phyloP scores from a whole-genome alignment of 1,284 basidiomycete species.

The Pisolithus thermaeus region DNA sequence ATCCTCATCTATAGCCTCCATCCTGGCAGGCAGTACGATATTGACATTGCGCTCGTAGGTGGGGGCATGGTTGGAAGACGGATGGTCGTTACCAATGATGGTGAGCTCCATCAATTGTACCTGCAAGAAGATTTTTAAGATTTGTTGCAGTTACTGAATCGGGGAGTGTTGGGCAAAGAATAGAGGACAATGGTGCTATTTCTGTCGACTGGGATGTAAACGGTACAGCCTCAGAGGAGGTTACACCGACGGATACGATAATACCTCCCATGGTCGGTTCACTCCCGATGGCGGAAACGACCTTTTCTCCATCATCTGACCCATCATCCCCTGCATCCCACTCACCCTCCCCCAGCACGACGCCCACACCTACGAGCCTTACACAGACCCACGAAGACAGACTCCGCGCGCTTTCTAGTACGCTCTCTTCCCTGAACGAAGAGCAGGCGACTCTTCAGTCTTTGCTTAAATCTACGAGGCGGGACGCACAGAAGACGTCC shows the following conservation, averaged over 20 bases:
- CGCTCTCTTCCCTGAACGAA: conserved; percentile 46
- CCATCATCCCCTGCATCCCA: conserved; percentile 13
- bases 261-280: conserved; percentile 3
- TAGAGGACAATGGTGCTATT: background rate
- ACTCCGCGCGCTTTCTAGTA: conserved; percentile 52
- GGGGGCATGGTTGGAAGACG: conserved; percentile 52
- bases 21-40: conserved; percentile 75
- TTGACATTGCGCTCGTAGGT: conserved; percentile 68
- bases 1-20: conserved; percentile 77
- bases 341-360: conserved; percentile 12
- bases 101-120: conserved; percentile 27
- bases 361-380: conserved; percentile 22
- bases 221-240: background rate
- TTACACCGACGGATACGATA: background rate
- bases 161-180: conserved; percentile 17
- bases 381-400: conserved; percentile 52
- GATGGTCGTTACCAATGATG: conserved; percentile 49
- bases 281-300: background rate
- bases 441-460: conserved; percentile 58
- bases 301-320: conserved; percentile 10
- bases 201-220: background rate
- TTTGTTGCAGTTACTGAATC: conserved; percentile 12
- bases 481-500: conserved; percentile 71
- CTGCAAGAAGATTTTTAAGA: background rate
- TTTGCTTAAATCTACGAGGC: conserved; percentile 61